A percentile compares a stretch with the other conserved stretches of the same genome.
Conservation (phyloP, 2,329 filamentous ascomycete genomes). For the Fusarium sp. region DNA sequence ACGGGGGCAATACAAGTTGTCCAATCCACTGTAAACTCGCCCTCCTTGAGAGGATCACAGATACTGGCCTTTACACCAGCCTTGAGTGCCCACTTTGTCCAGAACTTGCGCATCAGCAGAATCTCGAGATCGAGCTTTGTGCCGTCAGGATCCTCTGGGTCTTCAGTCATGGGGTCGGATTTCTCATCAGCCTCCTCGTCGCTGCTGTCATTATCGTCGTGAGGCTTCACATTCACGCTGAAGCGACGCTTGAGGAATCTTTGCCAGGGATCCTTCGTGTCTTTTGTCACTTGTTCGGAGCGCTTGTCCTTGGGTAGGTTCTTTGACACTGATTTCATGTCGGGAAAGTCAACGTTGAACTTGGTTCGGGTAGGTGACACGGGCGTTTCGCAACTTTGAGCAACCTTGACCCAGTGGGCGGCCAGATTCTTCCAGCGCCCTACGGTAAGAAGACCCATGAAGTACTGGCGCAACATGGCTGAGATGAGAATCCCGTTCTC, state of each 20-base stretch:
- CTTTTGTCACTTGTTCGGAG: conserved; percentile 33
- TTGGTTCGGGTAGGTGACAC: conserved; percentile 51
- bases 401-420: conserved; percentile 74
- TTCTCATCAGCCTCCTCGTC: conserved; percentile 51
- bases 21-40: conserved; percentile 76
- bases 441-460: conserved; percentile 84
- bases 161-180: conserved; percentile 32
- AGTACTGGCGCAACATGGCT: conserved; percentile 89
- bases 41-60: conserved; percentile 67
- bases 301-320: conserved; percentile 36
- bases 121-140: conserved; percentile 65
- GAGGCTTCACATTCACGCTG: conserved; percentile 49
- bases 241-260: conserved; percentile 52
- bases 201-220: conserved; percentile 55
- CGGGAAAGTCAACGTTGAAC: conserved; percentile 36
- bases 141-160: conserved; percentile 53
- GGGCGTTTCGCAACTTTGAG: conserved; percentile 67
- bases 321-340: conserved; percentile 38
- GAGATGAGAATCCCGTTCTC: conserved; percentile 90
- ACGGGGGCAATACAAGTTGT: conserved; percentile 82
- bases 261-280: conserved; percentile 50
- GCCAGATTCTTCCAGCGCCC: conserved; percentile 82
- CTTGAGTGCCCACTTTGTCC: conserved; percentile 77
- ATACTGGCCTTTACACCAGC: conserved; percentile 69
- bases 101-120: conserved; percentile 74